These are phyloP conservation scores for Trapa bicornis DNA, from an alignment of 345 rosid genomes.

Conservation along the genomic window DNA sequence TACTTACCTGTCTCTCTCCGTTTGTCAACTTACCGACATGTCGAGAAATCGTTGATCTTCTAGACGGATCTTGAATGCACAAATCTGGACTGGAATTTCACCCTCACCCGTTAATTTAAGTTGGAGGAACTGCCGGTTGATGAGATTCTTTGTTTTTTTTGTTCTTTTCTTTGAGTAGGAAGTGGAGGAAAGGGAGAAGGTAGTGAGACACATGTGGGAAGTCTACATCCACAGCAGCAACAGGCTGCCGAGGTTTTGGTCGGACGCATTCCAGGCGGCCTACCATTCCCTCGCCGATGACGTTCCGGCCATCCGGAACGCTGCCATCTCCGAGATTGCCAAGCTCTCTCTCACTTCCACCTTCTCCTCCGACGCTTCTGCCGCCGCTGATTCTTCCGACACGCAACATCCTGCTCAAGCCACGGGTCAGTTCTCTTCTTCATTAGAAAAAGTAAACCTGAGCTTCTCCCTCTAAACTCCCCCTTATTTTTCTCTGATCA, in stretches of 20 bases:
- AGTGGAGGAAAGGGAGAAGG: conserved; percentile 70
- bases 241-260: conserved; percentile 59
- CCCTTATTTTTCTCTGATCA: not conserved
- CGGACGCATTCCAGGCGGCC: conserved; percentile 68
- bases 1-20: conserved; percentile 6
- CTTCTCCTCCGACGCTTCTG: conserved; percentile 9
- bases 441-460: too few species aligned
- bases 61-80: not conserved
- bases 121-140: not conserved
- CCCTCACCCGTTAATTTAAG: not conserved
- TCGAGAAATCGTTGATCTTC: not conserved
- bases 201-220: conserved; percentile 74
- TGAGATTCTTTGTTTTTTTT: not conserved
- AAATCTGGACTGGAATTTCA: not conserved
- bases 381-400: not conserved
- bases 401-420: conserved; percentile 13
- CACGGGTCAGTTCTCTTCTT: conserved; percentile 6
- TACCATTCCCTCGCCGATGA: conserved; percentile 58
- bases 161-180: conserved; percentile 23
- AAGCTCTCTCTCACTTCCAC: conserved; percentile 40
- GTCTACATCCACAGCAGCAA: conserved; percentile 48
- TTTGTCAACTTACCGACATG: not conserved
- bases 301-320: conserved; percentile 28
- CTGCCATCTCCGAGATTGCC: conserved; percentile 68
- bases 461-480: not conserved